These are phyloP conservation scores for Cylindrotheca fusiformis DNA, from an alignment of 108 stramenopile species.

Conservation along the genomic window DNA sequence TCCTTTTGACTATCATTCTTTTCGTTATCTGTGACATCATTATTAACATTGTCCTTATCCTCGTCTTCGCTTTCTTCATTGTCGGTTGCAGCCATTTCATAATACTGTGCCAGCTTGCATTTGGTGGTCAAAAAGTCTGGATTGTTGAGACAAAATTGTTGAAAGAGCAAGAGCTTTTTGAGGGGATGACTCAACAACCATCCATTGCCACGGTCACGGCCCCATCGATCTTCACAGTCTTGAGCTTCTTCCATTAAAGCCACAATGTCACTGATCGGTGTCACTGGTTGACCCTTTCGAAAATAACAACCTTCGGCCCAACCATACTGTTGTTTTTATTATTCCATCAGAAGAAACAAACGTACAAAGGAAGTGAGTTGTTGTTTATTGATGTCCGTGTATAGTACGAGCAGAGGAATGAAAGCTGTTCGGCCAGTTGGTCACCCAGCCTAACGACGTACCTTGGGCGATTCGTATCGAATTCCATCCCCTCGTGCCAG, in stretches of 20 bases:
- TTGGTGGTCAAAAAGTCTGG: constrained; percentile 26
- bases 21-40: no score
- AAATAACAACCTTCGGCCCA: constrained; percentile 58
- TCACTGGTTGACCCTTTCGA: constrained; percentile 41
- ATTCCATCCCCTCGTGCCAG: constrained; percentile 60
- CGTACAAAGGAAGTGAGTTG: no score
- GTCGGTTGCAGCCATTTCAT: background rate
- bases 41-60: background rate
- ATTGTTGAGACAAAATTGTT: constrained; percentile 57
- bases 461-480: constrained; percentile 53
- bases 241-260: constrained; percentile 49
- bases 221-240: constrained; percentile 61
- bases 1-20: no score
- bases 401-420: no score
- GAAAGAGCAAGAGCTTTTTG: constrained; percentile 68
- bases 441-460: no score
- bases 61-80: background rate
- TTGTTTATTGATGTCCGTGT: no score
- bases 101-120: constrained; percentile 19
- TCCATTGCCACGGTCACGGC: constrained; percentile 74
- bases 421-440: no score
- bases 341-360: no score
- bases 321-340: no score
- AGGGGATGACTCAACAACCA: constrained; percentile 73
- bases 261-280: constrained; percentile 49